phyloP scores from a whole-genome alignment of 2,329 filamentous ascomycete species.

The Fusarium sp. region DNA sequence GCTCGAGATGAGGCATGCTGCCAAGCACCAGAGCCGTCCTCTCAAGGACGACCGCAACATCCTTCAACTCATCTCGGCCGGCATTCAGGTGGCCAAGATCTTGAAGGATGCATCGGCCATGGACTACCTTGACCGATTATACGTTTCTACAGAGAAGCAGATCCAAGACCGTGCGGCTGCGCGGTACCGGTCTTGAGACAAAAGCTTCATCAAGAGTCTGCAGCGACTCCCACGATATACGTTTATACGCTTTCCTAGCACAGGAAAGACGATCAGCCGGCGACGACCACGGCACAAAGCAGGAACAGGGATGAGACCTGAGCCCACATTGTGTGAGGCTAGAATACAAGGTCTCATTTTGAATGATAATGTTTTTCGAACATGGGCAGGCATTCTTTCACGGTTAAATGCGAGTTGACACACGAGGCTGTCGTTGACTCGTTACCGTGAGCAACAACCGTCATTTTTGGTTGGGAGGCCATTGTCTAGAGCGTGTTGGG shows the following conservation, averaged over 20 bases:
- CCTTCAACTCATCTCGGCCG: constrained; percentile 88
- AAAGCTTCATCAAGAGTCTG: constrained; percentile 44
- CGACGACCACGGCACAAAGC: constrained; percentile 47
- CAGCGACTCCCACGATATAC: constrained; percentile 49
- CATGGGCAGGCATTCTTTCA: constrained; percentile 38
- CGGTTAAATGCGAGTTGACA: constrained; percentile 25
- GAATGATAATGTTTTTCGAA: constrained; percentile 52
- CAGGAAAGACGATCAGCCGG: constrained; percentile 46
- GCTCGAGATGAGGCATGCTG: constrained; percentile 88
- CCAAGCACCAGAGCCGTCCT: constrained; percentile 85
- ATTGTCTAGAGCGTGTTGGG: constrained; percentile 45
- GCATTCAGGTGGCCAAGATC: constrained; percentile 90
- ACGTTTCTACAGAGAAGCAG: constrained; percentile 84
- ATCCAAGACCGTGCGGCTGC: constrained; percentile 76
- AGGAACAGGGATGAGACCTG: constrained; percentile 47
- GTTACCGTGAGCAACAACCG: constrained; percentile 39
- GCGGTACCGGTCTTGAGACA: constrained; percentile 53
- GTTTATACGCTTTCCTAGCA: constrained; percentile 46
- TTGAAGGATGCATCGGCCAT: constrained; percentile 88
- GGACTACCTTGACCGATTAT: constrained; percentile 85
- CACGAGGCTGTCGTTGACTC: constrained; percentile 32
- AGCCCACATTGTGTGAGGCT: constrained; percentile 27
- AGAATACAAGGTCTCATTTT: constrained; percentile 45
- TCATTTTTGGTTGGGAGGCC: constrained; percentile 39
- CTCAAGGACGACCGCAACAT: constrained; percentile 93